Evolutionary conservation across 148 eudicot genomes (phyloP).

Genomic region (Chenopodium suecicum): DNA sequence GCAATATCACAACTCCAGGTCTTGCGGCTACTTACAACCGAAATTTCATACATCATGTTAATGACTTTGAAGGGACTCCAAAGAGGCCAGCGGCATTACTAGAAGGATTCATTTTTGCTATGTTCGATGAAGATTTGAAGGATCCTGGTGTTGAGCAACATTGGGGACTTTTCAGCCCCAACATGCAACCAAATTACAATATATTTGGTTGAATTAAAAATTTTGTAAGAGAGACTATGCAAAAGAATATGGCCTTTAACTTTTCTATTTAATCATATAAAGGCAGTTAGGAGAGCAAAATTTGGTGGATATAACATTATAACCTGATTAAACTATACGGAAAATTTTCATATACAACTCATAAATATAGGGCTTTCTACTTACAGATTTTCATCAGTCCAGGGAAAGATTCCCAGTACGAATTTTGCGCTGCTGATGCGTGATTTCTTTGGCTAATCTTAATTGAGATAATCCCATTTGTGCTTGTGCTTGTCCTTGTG

Average conservation of each 20-base stretch:
- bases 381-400: constrained; percentile 37
- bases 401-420: constrained; percentile 65
- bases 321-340: constrained; percentile 6
- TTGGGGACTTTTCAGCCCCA: constrained; percentile 37
- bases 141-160: constrained; percentile 33
- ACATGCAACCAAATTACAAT: constrained; percentile 26
- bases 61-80: constrained; percentile 33
- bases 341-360: constrained; percentile 20
- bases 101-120: constrained; percentile 31
- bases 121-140: constrained; percentile 34
- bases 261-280: too few relatives aligned
- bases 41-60: constrained; percentile 20
- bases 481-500: constrained; percentile 30
- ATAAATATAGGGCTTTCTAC: constrained; percentile 8
- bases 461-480: constrained; percentile 48
- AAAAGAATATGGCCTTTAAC: background rate
- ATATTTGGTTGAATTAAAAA: background rate
- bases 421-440: constrained; percentile 70
- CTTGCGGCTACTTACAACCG: constrained; percentile 38
- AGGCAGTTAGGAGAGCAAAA: constrained; percentile 22
- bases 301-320: constrained; percentile 13
- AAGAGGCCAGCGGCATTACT: constrained; percentile 26
- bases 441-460: constrained; percentile 56
- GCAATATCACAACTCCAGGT: constrained; percentile 35
- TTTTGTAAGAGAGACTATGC: background rate